Percentiles rank a stretch among this genome's conserved stretches.
Evolutionary conservation across 2,329 filamentous ascomycete species (phyloP).

Genomic region (Raffaelea albimanens): DNA sequence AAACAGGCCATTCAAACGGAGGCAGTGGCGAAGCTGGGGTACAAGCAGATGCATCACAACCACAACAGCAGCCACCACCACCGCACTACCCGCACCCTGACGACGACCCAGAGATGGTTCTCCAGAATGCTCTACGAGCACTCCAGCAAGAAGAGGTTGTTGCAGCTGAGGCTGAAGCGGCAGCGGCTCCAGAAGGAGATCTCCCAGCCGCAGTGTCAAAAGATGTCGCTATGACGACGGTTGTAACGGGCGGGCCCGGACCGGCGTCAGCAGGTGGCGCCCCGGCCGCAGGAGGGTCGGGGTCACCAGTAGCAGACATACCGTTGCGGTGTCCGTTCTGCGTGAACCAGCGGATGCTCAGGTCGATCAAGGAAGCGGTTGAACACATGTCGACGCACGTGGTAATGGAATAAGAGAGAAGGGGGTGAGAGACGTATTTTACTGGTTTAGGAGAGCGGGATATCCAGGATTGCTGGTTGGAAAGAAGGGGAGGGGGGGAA

Average conservation of each 20-base stretch:
- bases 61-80: no score
- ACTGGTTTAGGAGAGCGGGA: background rate
- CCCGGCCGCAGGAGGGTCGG: background rate
- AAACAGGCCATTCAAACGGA: background rate
- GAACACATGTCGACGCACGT: conserved; percentile 55
- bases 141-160: conserved; percentile 50
- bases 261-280: background rate
- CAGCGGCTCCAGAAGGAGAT: conserved; percentile 1
- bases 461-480: background rate
- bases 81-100: conserved; percentile 24
- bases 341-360: conserved; percentile 51
- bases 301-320: conserved; percentile 34
- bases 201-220: conserved; percentile 4
- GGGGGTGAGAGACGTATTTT: background rate
- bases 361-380: conserved; percentile 51
- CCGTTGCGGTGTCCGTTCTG: conserved; percentile 51
- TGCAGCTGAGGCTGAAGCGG: conserved; percentile 37
- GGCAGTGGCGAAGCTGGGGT: background rate
- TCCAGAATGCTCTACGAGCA: conserved; percentile 49
- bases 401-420: conserved; percentile 30
- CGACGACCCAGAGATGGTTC: conserved; percentile 47
- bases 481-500: background rate
- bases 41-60: background rate
- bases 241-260: background rate
- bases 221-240: conserved; percentile 6